Evolutionary conservation across 2,329 filamentous ascomycete species (phyloP).

Genomic region (Fusarium secorum): DNA sequence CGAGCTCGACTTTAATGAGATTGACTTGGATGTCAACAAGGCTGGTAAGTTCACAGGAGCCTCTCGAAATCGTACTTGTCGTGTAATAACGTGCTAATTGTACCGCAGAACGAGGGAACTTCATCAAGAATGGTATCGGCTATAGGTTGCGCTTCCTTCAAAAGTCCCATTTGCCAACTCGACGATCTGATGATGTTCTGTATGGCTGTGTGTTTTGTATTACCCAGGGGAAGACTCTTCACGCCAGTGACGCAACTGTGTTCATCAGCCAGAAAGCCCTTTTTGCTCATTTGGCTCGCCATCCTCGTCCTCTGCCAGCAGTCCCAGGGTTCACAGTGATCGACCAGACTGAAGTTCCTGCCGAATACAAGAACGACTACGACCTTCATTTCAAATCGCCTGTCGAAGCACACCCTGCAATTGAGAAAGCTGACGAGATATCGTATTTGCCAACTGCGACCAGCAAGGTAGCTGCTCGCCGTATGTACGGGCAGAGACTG

Average conservation of each 20-base stretch:
- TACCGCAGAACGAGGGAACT: constrained; percentile 55
- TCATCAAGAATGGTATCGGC: constrained; percentile 54
- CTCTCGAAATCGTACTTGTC: not conserved
- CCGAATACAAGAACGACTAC: constrained; percentile 56
- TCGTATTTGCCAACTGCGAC: constrained; percentile 54
- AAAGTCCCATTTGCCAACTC: constrained; percentile 61
- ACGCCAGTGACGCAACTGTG: constrained; percentile 64
- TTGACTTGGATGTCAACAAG: constrained; percentile 61
- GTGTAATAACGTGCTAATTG: constrained; percentile 13
- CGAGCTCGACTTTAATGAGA: constrained; percentile 60
- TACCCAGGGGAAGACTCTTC: constrained; percentile 56
- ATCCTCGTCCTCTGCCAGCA: constrained; percentile 60
- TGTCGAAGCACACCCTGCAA: constrained; percentile 51
- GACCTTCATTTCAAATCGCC: constrained; percentile 59
- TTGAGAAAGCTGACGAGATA: constrained; percentile 52
- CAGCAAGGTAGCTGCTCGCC: constrained; percentile 57
- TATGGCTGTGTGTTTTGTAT: constrained; percentile 66
- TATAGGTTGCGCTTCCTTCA: constrained; percentile 64
- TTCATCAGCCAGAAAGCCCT: constrained; percentile 63
- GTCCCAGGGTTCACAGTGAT: constrained; percentile 59
- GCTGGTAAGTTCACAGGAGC: constrained; percentile 49
- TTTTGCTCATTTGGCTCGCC: constrained; percentile 61
- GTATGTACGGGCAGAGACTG: constrained; percentile 56
- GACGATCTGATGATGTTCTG: constrained; percentile 59
- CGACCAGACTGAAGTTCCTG: constrained; percentile 53